Conservation (phyloP, 345 rosid species). For the Lepidium didymum region DNA sequence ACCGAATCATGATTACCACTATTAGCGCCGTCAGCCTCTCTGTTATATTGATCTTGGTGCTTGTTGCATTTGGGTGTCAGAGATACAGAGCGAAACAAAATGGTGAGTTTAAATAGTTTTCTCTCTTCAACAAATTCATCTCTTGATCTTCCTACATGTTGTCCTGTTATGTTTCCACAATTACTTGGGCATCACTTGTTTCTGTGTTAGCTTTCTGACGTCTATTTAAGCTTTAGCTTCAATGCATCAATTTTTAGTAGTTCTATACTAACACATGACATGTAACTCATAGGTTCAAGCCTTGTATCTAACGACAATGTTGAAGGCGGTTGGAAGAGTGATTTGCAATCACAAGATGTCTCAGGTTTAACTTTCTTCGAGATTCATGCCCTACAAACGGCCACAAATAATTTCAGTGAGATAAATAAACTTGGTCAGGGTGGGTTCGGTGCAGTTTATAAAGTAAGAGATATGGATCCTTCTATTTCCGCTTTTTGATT, state of each 20-base stretch:
- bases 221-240: not conserved
- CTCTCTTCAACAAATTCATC: not conserved
- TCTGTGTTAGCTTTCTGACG: not conserved
- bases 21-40: constrained; percentile 10
- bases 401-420: constrained; percentile 21
- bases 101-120: not conserved
- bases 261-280: not conserved
- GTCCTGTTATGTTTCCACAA: not conserved
- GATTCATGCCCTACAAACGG: constrained; percentile 5
- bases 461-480: constrained; percentile 14
- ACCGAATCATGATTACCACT: constrained; percentile 11
- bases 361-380: constrained; percentile 26
- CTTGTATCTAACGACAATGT: constrained; percentile 4
- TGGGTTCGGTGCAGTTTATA: constrained; percentile 29
- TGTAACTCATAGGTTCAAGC: constrained; percentile 1
- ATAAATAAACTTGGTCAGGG: constrained; percentile 29
- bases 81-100: constrained; percentile 23
- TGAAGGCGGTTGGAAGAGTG: constrained; percentile 20
- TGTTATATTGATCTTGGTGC: constrained; percentile 9
- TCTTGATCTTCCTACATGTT: not conserved
- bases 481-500: not conserved
- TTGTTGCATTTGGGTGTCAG: constrained; percentile 13
- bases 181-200: not conserved
- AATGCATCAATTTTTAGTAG: not conserved
- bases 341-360: constrained; percentile 18